Evolutionary conservation across 192 early-diverging fungal species (phyloP), one percentile per base, ranked within the genome.

Genomic region (Gonapodya sp.): DNA sequence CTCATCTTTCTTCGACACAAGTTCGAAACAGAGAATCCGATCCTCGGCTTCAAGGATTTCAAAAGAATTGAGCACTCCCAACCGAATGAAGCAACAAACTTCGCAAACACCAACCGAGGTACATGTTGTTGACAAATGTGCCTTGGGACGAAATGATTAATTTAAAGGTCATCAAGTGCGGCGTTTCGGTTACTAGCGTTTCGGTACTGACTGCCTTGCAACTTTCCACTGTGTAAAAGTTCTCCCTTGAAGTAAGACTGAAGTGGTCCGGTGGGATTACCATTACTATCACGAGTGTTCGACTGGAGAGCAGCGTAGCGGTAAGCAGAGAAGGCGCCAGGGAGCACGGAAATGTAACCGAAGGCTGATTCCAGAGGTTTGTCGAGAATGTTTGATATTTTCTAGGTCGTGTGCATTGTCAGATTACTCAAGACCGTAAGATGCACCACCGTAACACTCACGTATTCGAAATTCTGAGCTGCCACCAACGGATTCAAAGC

Each of bases 251-350:
- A 98, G 85, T 98, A 98, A 77, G 91, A 87, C 24, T 89, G 85
- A 73, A 98, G 88, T 18, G 93, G 93, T 36, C 92, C 84, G 0
- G 84, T 81, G 8, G 46, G 46, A 24, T 64, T 64, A 16, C 46
- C 46, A 16, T 64, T 24, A 8, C 24, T 64, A 35, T 86, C 89
- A 2, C 85, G 78, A 81, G 89, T 64, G 8, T 93, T 89, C 36
- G 94, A 92, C 83, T 93, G 88, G 32, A 98, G 85, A 31, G 96
- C 97, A 34, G 84, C 82, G 87, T 94, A 98, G 73, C 95, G 91
- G 86, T 97, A 98, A 24, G 96, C 97, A 0, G 96, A 97, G 85
- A 98, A 98, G 31, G 96, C 96, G 36, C 96, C 96, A 2, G 96
- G 96, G 1, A 98, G 88, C 78, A 97, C 96, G 0, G 95, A 94